Evolutionary conservation across 179 eudicot species (phyloP), one percentile per base, ranked within the genome.

Genomic region (Dionaea muscipula): DNA sequence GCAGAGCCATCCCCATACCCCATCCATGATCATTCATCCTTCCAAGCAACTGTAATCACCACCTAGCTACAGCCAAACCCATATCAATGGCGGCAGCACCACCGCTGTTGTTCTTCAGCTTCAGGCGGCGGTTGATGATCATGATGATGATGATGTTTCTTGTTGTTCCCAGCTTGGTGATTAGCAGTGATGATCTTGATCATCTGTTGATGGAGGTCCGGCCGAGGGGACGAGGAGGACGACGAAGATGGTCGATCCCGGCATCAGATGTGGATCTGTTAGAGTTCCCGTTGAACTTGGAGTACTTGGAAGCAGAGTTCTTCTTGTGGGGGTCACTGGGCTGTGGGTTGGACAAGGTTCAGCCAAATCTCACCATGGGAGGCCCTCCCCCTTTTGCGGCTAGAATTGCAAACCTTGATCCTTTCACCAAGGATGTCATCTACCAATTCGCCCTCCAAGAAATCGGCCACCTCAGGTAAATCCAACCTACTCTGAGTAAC

Each of bases 281-380:
- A 26, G 97, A 89, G 56, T 89, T 89, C 36, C 78, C 95, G 13
- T 54, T 89, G 33, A 89, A 89, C 67, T 67, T 89, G 40, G 97
- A 86, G 75, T 89, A 79, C 49, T 64, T 89, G 58, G 95, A 90
- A 62, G 95, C 95, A 0, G 97, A 90, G 69, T 84, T 86, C 69
- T 86, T 83, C 71, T 51, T 76, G 8, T 78, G 72, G 68, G 95
- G 82, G 18, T 68, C 95, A 7, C 36, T 71, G 31, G 97, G 97
- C 21, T 35, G 28, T 33, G 97, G 97, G 12, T 47, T 90, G 26
- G 95, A 90, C 47, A n/a, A 7, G 7, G 10, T 76, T 11, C 90
- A 70, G 0, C 94, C 95, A 2, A 36, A 61, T 3, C 85, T 90
- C 13, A 63, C 85, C 21, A 25, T 11, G 5, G 85, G 82, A n/a